Conservation (phyloP, 2,329 filamentous ascomycete genomes). For the Colletotrichum tanaceti region DNA sequence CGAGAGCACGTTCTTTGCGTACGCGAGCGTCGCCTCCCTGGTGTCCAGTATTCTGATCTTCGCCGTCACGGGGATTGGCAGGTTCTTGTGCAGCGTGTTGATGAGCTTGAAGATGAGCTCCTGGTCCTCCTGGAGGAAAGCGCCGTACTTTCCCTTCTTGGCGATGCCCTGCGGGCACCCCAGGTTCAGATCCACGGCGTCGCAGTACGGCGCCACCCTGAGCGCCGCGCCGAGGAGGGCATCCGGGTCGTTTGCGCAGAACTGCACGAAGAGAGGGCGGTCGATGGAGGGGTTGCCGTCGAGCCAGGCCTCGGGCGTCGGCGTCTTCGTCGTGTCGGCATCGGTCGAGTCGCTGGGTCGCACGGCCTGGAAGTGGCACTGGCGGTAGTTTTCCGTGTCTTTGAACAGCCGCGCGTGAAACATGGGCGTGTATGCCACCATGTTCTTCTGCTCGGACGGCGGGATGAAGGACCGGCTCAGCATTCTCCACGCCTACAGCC, state of each 20-base stretch:
- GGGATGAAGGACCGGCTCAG: conserved; percentile 93
- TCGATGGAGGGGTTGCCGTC: conserved; percentile 90
- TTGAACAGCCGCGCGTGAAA: conserved; percentile 90
- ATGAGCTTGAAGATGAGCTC: conserved; percentile 85
- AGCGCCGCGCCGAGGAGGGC: conserved; percentile 82
- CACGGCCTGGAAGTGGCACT: conserved; percentile 82
- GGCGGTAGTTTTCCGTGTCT: conserved; percentile 80
- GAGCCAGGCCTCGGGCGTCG: conserved; percentile 65
- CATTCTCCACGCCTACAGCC: conserved; percentile 87
- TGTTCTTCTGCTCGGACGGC: conserved; percentile 67
- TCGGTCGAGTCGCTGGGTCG: conserved; percentile 45
- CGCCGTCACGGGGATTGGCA: conserved; percentile 88
- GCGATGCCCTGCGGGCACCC: conserved; percentile 98
- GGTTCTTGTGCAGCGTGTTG: conserved; percentile 79
- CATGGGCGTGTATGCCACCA: conserved; percentile 96
- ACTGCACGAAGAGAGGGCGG: conserved; percentile 93
- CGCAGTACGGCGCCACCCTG: conserved; percentile 85
- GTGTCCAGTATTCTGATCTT: conserved; percentile 94
- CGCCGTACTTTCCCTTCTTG: conserved; percentile 88
- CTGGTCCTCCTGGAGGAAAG: conserved; percentile 95
- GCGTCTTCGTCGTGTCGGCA: background rate
- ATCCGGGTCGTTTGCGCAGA: conserved; percentile 90
- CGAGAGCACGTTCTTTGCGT: conserved; percentile 85
- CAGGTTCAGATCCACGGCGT: conserved; percentile 94
- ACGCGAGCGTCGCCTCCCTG: conserved; percentile 85